These are phyloP conservation scores for Aspergillus leporis DNA, from an alignment of 495 filamentous ascomycete genomes.

Conservation along the genomic window DNA sequence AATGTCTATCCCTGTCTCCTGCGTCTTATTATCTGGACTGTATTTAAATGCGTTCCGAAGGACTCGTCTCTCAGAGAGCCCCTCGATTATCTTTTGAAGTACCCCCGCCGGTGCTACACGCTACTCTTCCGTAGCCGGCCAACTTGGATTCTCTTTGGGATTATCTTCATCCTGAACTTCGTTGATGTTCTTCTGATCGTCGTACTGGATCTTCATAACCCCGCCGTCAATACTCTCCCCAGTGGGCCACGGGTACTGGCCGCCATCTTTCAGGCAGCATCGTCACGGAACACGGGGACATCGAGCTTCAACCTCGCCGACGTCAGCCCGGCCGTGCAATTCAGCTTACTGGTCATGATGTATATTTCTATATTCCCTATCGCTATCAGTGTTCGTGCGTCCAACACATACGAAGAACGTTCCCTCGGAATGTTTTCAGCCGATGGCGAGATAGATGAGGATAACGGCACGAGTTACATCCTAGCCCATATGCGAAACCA, in stretches of 20 bases:
- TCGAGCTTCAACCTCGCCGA: conserved; percentile 55
- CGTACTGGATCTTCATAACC: conserved; percentile 52
- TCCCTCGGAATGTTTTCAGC: conserved; percentile 67
- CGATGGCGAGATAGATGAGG: conserved; percentile 43
- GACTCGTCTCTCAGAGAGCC: conserved; percentile 30
- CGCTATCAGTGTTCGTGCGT: conserved; percentile 68
- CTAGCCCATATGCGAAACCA: conserved; percentile 60
- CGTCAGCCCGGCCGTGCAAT: conserved; percentile 61
- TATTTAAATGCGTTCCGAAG: conserved; percentile 51
- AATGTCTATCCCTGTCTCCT: conserved; percentile 81
- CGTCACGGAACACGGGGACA: conserved; percentile 61
- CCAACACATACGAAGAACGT: conserved; percentile 68
- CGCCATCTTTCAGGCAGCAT: conserved; percentile 61
- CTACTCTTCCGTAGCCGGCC: conserved; percentile 59
- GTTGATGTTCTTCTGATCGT: conserved; percentile 62
- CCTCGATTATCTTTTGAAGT: conserved; percentile 57
- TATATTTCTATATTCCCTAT: conserved; percentile 77
- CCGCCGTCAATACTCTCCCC: conserved; percentile 29
- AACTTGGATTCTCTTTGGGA: conserved; percentile 64
- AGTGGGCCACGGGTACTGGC: conserved; percentile 46
- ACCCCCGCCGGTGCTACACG: conserved; percentile 64
- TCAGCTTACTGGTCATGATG: conserved; percentile 66
- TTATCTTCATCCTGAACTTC: conserved; percentile 56
- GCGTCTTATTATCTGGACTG: conserved; percentile 74
- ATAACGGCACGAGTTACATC: conserved; percentile 42